Evolutionary conservation across 441 rosid genomes (phyloP).

Genomic region (Isatis lusitanica): DNA sequence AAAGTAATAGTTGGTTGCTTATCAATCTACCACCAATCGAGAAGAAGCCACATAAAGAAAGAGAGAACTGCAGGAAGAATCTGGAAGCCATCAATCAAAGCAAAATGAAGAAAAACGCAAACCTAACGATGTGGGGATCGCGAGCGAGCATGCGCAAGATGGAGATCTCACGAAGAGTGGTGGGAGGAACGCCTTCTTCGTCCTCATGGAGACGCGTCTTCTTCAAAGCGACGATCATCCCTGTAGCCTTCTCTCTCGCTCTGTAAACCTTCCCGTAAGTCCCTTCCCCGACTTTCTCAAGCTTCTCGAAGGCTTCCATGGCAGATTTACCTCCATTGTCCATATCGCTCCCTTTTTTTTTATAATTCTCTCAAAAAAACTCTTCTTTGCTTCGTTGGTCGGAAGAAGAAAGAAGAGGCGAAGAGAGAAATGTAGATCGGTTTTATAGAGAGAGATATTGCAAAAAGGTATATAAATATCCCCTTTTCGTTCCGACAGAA

Average conservation of each 20-base stretch:
- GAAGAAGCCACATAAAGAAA: too few relatives aligned
- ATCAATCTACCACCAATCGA: too few relatives aligned
- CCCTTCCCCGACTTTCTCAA: constrained; percentile 98
- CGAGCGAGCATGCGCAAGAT: constrained; percentile 97
- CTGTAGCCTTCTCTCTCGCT: constrained; percentile 92
- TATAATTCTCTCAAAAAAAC: not conserved
- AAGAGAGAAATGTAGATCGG: not conserved
- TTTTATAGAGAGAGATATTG: constrained; percentile 1
- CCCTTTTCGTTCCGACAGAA: not conserved
- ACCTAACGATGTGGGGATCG: constrained; percentile 95
- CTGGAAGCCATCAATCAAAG: too few relatives aligned
- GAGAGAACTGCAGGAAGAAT: too few relatives aligned
- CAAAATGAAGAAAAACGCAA: too few relatives aligned
- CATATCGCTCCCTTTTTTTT: constrained; percentile 18
- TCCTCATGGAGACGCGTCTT: constrained; percentile 99
- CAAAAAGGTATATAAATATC: not conserved
- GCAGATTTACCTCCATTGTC: constrained; percentile 40
- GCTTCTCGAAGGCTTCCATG: constrained; percentile 93
- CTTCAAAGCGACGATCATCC: constrained; percentile 88
- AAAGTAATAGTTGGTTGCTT: too few relatives aligned
- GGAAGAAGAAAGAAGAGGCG: constrained; percentile 16
- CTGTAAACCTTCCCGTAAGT: constrained; percentile 95
- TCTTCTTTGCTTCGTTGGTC: not conserved
- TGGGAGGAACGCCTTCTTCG: constrained; percentile 98
- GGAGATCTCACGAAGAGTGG: constrained; percentile 98